Evolutionary conservation across 331 rosid species (phyloP).

Genomic region (Saraca asoca): DNA sequence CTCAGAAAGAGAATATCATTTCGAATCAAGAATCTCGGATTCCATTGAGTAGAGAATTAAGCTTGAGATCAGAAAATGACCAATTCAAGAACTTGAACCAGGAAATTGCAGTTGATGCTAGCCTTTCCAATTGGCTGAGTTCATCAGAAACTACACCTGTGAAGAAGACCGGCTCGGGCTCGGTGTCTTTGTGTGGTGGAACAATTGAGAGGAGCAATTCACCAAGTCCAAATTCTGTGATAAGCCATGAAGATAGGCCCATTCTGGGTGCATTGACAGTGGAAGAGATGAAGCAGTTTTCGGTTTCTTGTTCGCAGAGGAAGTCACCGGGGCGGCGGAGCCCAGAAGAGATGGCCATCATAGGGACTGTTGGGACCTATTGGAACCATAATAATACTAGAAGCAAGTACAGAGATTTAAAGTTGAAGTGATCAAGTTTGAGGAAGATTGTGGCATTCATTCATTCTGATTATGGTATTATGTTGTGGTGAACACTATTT

Average conservation of each 20-base stretch:
- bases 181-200: neutral
- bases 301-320: slow-evolving; percentile 71
- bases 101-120: slow-evolving; percentile 81
- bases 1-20: slow-evolving; percentile 65
- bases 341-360: too few relatives aligned
- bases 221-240: slow-evolving; percentile 55
- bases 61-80: slow-evolving; percentile 44
- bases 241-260: slow-evolving; percentile 83
- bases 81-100: slow-evolving; percentile 47
- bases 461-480: too few relatives aligned
- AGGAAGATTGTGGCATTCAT: too few relatives aligned
- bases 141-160: slow-evolving; percentile 55
- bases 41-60: slow-evolving; percentile 46
- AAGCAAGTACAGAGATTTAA: too few relatives aligned
- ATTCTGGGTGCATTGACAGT: slow-evolving; percentile 87
- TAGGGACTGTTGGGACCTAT: too few relatives aligned
- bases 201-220: slow-evolving; percentile 54
- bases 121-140: slow-evolving; percentile 90
- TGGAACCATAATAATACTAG: too few relatives aligned
- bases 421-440: too few relatives aligned
- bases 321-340: too few relatives aligned
- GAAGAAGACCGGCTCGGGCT: slow-evolving; percentile 38
- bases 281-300: slow-evolving; percentile 80
- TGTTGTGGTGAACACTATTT: too few relatives aligned
- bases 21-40: slow-evolving; percentile 40